Base-by-base conservation (phyloP, 129 eudicot genomes). In the Escallonia rubra region DNA sequence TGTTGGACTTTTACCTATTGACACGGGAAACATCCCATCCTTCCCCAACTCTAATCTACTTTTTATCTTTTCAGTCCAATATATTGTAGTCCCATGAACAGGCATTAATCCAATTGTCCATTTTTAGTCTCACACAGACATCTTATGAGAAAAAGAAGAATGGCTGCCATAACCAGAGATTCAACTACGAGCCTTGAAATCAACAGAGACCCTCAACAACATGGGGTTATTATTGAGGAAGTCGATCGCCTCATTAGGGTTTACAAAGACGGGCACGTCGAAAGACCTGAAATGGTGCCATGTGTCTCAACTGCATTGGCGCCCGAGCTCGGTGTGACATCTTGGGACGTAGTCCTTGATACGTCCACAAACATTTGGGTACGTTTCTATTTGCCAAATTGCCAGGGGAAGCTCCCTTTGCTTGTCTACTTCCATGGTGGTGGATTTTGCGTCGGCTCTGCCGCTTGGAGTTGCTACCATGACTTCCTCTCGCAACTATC, bases 401-500 rank as follows among this genome's bases (percentile, higher is more conserved):
- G 67, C 70, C 40, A 67, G 4, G 59, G 41, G 39, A 73, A 73
- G 60, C 73, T 86, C 66, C 90, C 89, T 41, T 72, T 86, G 59
- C 66, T 91, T 15, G 81, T 87, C 54, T 91, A 91, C 78, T 91
- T 91, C 61, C 97, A 87, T 23, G 97, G 97, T 7, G 97, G 97
- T 56, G 97, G 97, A 57, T 91, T 91, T 81, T 91, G 97, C 47
- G 94, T 91, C 11, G 96, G 96, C 41, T 87, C 97, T 15, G 82
- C 97, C 43, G 82, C 96, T 39, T 91, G 97, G 97, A 79, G 78
- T 66, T 91, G 97, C 68, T 91, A 87, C 81, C 97, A 91, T 44
- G 88, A 87, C 6, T 91, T 91, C 55, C 79, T 91, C 4, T 88
- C 85, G 53, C 73, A 64, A 52, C 38, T 87, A 54, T 77, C 93